These are phyloP conservation scores for Sarocladium oryzae DNA, from an alignment of 2,329 filamentous ascomycete species.

Conservation along the genomic window DNA sequence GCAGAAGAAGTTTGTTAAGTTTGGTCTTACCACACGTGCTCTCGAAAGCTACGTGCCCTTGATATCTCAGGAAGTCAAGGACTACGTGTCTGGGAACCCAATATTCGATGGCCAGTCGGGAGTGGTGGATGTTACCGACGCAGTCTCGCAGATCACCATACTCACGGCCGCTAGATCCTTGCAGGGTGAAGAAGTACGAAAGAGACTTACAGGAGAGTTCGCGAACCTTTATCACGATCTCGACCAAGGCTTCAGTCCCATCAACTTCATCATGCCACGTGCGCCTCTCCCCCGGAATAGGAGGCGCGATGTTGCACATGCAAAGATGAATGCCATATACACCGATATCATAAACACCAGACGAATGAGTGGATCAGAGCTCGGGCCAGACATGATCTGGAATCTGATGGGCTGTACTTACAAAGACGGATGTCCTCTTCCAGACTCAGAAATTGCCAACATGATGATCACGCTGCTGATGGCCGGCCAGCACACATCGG, in stretches of 20 bases:
- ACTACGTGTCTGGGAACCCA: constrained; percentile 53
- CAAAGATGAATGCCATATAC: constrained; percentile 65
- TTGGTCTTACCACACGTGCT: constrained; percentile 59
- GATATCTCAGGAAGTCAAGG: constrained; percentile 62
- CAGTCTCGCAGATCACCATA: constrained; percentile 72
- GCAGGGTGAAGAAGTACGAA: constrained; percentile 70
- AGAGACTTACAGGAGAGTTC: constrained; percentile 63
- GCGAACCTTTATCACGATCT: constrained; percentile 74
- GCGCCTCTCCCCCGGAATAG: constrained; percentile 70
- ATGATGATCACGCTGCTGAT: constrained; percentile 85
- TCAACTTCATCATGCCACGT: constrained; percentile 81
- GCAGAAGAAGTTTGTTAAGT: constrained; percentile 79
- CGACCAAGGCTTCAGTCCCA: constrained; percentile 66
- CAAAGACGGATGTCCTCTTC: constrained; percentile 62
- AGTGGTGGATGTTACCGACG: constrained; percentile 54
- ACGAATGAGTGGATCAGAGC: constrained; percentile 39
- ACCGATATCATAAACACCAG: constrained; percentile 63
- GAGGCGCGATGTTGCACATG: constrained; percentile 62
- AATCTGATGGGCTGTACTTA: constrained; percentile 72
- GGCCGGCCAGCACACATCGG: constrained; percentile 77
- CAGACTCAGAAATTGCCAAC: constrained; percentile 71
- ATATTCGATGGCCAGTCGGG: constrained; percentile 55
- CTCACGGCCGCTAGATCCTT: constrained; percentile 73
- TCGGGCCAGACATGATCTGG: constrained; percentile 64
- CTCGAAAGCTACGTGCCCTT: constrained; percentile 62